Evolutionary conservation across 2,329 filamentous ascomycete species (phyloP), one percentile per base, ranked within the genome.

Genomic region (Calonectria hongkongensis): DNA sequence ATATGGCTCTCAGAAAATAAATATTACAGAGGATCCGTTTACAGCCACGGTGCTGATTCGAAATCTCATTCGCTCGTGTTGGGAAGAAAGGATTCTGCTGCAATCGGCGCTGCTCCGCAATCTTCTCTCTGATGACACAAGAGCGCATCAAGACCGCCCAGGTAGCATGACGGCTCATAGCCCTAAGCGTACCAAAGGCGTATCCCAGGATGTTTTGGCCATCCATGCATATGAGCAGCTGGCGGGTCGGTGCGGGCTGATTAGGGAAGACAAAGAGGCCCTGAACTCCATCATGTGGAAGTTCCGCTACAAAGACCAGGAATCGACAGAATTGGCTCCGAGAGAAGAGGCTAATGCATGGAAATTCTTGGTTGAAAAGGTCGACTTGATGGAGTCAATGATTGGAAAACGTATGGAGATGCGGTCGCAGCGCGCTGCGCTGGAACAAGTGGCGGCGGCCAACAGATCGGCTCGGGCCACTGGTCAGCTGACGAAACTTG

Each of bases 261-360:
- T 48, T 0, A 25, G n/a, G 13, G 10, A 12, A 2, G 47, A 48
- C 47, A 48, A 15, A 25, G 47, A 48, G 47, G 47, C 47, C 13
- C 7, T 48, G 21, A 7, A 27, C 1, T 48, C 21, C 10, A 48
- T 48, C 21, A 48, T 48, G 47, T 48, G 47, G 47, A 48, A 27
- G 9, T 48, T 48, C 5, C n/a, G 45, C 1, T 21, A 21, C 18
- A 47, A 47, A 5, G n/a, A 47, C 3, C 2, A 2, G 2, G 45
- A 47, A 4, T 6, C 10, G 1, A 3, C n/a, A 2, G 21, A 21
- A 21, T 21, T 2, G 1, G 21, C 2, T 2, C 21, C 21, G 9
- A 48, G 9, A 7, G 47, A 27, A 6, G 47, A 48, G 9, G 10
- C 9, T 1, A 48, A 48, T 12, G 21, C 47, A 25, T 48, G 47